Percentiles rank a stretch among this genome's conserved stretches.
Conservation (phyloP, 768 basidiomycete species). For the Terana coerulea region DNA sequence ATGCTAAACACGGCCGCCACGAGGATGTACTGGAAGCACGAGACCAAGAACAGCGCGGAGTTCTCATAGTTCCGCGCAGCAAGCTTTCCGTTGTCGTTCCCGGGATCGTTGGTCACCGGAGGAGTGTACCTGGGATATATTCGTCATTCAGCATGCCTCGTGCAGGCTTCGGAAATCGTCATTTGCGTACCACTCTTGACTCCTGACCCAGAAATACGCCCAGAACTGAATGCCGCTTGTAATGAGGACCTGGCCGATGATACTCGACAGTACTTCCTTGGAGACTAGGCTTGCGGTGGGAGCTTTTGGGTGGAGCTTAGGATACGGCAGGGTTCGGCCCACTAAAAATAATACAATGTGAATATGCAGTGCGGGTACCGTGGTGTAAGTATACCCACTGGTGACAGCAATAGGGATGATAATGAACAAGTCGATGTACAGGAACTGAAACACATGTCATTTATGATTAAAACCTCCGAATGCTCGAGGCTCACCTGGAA, state of each 20-base stretch:
- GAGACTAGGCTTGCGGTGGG: constrained; percentile 96
- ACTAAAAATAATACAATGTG: constrained; percentile 50
- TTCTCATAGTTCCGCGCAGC: constrained; percentile 91
- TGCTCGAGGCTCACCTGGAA: constrained; percentile 75
- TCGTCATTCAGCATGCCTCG: background rate
- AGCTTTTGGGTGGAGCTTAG: constrained; percentile 80
- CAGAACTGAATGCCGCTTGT: constrained; percentile 81
- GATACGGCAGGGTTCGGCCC: constrained; percentile 91
- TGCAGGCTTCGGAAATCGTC: background rate
- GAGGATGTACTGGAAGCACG: constrained; percentile 98
- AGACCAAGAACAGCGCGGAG: constrained; percentile 85
- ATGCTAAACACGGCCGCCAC: constrained; percentile 98
- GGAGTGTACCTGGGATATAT: constrained; percentile 63
- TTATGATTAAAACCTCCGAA: background rate
- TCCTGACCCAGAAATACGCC: constrained; percentile 85
- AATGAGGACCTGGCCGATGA: constrained; percentile 88
- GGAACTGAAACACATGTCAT: constrained; percentile 52
- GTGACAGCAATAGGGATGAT: constrained; percentile 96
- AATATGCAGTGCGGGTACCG: constrained; percentile 1
- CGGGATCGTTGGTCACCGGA: constrained; percentile 46
- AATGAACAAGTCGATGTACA: constrained; percentile 97
- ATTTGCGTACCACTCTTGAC: constrained; percentile 70
- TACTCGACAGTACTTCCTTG: constrained; percentile 89
- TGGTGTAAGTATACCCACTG: constrained; percentile 58
- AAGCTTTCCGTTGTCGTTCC: constrained; percentile 58